These are phyloP conservation scores for Pisolithus orientalis DNA, from an alignment of 768 basidiomycete species.

Conservation along the genomic window DNA sequence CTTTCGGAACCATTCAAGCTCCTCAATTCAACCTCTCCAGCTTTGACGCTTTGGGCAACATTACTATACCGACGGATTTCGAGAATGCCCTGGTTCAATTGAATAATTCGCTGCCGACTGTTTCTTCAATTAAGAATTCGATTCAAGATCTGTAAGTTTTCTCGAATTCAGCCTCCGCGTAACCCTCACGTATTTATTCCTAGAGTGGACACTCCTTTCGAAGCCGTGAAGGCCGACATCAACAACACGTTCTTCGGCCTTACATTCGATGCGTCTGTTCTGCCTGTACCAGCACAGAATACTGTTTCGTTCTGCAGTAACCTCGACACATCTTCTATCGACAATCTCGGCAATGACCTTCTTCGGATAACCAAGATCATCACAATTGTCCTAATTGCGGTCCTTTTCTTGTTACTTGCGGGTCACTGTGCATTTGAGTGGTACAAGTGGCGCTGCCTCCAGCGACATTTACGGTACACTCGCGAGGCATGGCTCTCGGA, in stretches of 20 bases:
- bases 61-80: constrained; percentile 76
- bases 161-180: background rate
- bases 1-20: constrained; percentile 58
- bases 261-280: constrained; percentile 59
- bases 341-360: constrained; percentile 78
- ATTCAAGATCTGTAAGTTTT: constrained; percentile 60
- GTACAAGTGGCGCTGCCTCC: constrained; percentile 80
- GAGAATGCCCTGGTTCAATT: constrained; percentile 66
- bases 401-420: constrained; percentile 68
- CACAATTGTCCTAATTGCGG: constrained; percentile 61
- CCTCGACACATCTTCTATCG: constrained; percentile 80
- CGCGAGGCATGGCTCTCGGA: constrained; percentile 75
- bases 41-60: constrained; percentile 65
- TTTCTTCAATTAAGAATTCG: constrained; percentile 64
- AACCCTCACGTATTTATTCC: background rate
- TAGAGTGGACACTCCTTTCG: constrained; percentile 83
- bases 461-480: constrained; percentile 57
- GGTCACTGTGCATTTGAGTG: constrained; percentile 77
- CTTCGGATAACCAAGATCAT: constrained; percentile 76
- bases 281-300: constrained; percentile 73
- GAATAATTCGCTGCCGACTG: constrained; percentile 74
- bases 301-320: constrained; percentile 67
- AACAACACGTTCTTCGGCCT: constrained; percentile 79
- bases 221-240: constrained; percentile 81
- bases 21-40: constrained; percentile 75